Conservation (phyloP, 1,284 basidiomycete genomes). For the Veloporphyrellus conicus region DNA sequence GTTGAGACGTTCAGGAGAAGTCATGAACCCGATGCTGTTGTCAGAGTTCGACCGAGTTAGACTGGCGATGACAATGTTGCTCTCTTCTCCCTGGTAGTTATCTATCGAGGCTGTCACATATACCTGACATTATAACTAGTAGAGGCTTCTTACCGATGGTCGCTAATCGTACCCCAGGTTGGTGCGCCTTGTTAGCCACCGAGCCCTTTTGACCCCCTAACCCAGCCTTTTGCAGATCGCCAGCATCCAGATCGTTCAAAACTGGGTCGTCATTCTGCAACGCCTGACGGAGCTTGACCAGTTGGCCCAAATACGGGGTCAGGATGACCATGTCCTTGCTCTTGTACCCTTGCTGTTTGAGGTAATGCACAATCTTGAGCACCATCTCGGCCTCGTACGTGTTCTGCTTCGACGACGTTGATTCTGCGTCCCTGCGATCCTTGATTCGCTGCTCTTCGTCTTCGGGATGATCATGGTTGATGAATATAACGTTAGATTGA, state of each 20-base stretch:
- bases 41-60: conserved; percentile 53
- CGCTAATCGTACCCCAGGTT: conserved; percentile 44
- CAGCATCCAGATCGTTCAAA: conserved; percentile 57
- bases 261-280: conserved; percentile 52
- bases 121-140: no score
- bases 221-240: conserved; percentile 54
- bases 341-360: conserved; percentile 63
- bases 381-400: conserved; percentile 57
- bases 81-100: conserved; percentile 67
- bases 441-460: conserved; percentile 40
- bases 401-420: conserved; percentile 59
- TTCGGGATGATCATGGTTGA: conserved; percentile 55
- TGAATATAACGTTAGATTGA: conserved; percentile 55
- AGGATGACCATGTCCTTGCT: conserved; percentile 55
- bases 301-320: conserved; percentile 65
- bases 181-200: conserved; percentile 38
- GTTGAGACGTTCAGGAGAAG: conserved; percentile 57
- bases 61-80: conserved; percentile 58
- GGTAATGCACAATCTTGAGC: conserved; percentile 58
- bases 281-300: conserved; percentile 45
- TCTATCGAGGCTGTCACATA: conserved; percentile 34
- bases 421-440: conserved; percentile 43
- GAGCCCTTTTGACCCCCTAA: conserved; percentile 35
- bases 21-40: conserved; percentile 64
- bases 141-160: conserved; percentile 52